Conservation (phyloP, 1,139 yeast genomes). For the Debaryomycetaceae sp. region DNA sequence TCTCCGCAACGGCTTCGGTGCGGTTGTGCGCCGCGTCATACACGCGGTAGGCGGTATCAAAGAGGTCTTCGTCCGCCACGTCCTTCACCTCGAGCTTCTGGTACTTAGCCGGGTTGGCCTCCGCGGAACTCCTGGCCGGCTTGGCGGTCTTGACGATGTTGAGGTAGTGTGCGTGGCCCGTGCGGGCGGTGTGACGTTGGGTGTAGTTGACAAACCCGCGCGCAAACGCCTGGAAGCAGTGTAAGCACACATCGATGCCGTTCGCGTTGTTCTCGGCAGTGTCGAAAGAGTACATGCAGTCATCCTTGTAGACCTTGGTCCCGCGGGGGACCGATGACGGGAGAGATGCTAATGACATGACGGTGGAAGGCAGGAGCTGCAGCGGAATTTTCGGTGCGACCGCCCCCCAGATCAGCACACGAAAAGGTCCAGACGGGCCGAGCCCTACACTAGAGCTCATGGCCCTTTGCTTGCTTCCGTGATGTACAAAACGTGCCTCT, state of each 20-base stretch:
- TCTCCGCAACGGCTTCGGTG: slow-evolving; percentile 15
- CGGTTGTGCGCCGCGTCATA: slow-evolving; percentile 37
- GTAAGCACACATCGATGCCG: slow-evolving; percentile 73
- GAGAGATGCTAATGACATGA: slow-evolving; percentile 10
- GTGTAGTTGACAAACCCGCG: slow-evolving; percentile 49
- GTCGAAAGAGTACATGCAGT: slow-evolving; percentile 77
- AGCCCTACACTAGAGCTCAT: no score
- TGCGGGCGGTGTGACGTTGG: slow-evolving; percentile 41
- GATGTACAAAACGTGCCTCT: slow-evolving; percentile 24
- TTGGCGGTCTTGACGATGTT: slow-evolving; percentile 51
- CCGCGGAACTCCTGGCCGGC: slow-evolving; percentile 24
- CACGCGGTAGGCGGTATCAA: slow-evolving; percentile 43
- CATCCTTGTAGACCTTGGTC: slow-evolving; percentile 65
- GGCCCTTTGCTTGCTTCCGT: no score
- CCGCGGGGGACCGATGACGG: slow-evolving; percentile 16
- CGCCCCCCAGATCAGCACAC: no score
- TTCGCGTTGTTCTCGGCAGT: slow-evolving; percentile 54
- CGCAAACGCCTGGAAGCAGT: slow-evolving; percentile 64
- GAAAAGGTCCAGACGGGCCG: no score
- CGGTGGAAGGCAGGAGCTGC: no score
- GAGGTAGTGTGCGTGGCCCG: slow-evolving; percentile 52
- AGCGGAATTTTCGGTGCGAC: no score
- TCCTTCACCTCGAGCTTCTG: slow-evolving; percentile 74
- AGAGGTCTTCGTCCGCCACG: slow-evolving; percentile 63
- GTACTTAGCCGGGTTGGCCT: slow-evolving; percentile 44